These are phyloP conservation scores for Bryoerythrophyllum caledonicum DNA, from an alignment of 225 moss, liverwort and hornwort genomes.

Conservation along the genomic window DNA sequence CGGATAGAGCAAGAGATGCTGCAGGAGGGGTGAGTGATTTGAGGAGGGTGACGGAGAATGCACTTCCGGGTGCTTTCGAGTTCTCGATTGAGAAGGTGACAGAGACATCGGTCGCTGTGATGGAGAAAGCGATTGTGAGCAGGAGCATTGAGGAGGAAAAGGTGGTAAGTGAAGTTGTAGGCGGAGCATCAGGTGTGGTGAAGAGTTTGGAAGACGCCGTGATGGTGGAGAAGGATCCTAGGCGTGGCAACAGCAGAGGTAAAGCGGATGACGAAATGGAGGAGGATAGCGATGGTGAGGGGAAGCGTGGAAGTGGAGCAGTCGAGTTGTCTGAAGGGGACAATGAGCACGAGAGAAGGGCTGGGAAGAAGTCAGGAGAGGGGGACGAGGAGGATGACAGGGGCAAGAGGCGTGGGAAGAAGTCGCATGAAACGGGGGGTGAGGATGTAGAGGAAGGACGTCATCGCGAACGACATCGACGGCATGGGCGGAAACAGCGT, in stretches of 20 bases:
- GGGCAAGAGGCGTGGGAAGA: conserved; percentile 43
- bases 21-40: neutral
- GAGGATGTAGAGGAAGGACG: conserved; percentile 51
- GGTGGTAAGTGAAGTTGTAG: neutral
- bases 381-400: conserved; percentile 31
- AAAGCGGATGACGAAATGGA: conserved; percentile 36
- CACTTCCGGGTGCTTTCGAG: conserved; percentile 2
- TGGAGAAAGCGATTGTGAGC: conserved; percentile 10
- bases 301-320: conserved; percentile 18
- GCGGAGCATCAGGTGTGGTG: neutral
- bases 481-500: conserved; percentile 43
- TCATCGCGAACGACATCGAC: conserved; percentile 43
- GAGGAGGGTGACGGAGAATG: conserved; percentile 21
- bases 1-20: neutral
- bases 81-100: conserved; percentile 16
- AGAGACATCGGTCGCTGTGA: neutral
- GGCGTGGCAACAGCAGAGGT: neutral
- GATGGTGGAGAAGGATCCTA: conserved; percentile 14
- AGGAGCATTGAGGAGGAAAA: conserved; percentile 13
- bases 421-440: conserved; percentile 38
- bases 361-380: conserved; percentile 42
- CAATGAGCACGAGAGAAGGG: conserved; percentile 32
- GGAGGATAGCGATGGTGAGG: conserved; percentile 24
- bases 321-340: conserved; percentile 23
- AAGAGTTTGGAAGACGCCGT: conserved; percentile 13